Base-by-base conservation (phyloP, 495 filamentous ascomycete species). In the Trypethelium eluteriae region DNA sequence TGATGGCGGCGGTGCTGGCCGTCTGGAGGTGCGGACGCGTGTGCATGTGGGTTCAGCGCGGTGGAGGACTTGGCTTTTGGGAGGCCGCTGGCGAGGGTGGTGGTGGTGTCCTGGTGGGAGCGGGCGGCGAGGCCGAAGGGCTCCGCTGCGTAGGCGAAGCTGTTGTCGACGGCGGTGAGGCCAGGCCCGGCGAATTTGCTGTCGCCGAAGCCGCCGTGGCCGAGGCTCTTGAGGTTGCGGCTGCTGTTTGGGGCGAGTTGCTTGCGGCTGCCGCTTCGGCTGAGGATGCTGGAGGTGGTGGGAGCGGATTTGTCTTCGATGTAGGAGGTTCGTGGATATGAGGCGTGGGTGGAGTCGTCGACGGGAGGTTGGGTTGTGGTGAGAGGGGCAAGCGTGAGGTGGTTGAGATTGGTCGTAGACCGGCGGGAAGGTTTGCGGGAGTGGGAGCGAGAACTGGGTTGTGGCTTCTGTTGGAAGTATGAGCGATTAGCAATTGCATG, bases 341-440 rank as follows among this genome's bases (percentile, higher is more conserved):
- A 38, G 3, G 62, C 39, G 39, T 68, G 32, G 2, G 53, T 41
- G 38, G 56, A 32, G 32, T 67, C 62, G 5, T 72, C 72, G 64
- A 66, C 25, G 38, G 50, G 47, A 36, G 35, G 63, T 39, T 59
- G 62, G 18, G 63, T 63, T 14, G 64, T 62, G 50, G 69, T 66
- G 38, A 79, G 75, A 11, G 77, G 77, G 56, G 77, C 75, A 32
- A 78, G 76, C 39, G 76, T 75, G 68, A 79, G 75, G 70, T 77
- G 70, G 69, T 70, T 62, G 32, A 79, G 75, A 68, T 79, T 79
- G 3, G 76, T 76, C 38, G 68, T 71, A 56, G 76, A 78, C 38
- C 76, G 76, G 38, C 73, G 74, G 18, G 69, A 68, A 36, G 39
- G 63, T 14, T 61, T 67, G 62, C 68, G 67, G 32, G 71, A 67